Percentiles rank a stretch among this genome's conserved stretches.
Conservation (phyloP, 257 asterid genomes). For the Apocynum venetum region DNA sequence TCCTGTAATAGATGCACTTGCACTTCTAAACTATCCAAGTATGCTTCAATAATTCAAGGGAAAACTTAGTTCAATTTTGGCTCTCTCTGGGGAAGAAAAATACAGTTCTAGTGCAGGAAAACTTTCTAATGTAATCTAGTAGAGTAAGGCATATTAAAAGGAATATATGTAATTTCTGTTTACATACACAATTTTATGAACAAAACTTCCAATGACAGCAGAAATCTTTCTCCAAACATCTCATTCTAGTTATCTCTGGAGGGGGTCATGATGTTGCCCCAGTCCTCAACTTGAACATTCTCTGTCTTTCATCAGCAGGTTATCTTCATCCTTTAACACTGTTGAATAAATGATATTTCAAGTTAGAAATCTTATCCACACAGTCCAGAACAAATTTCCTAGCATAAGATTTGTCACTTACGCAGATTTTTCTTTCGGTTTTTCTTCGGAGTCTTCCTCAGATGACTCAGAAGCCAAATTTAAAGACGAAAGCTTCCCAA, state of each 20-base stretch:
- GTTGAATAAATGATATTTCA: not conserved
- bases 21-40: not conserved
- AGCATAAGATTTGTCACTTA: conserved; percentile 27
- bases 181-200: not conserved
- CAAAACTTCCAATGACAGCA: not conserved
- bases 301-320: conserved; percentile 6
- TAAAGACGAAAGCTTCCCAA: conserved; percentile 76
- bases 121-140: not conserved
- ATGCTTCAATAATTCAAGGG: not conserved
- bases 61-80: not conserved
- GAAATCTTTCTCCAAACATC: not conserved
- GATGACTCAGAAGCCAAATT: conserved; percentile 45
- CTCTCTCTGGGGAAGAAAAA: no score
- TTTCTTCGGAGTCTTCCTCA: conserved; percentile 45
- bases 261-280: not conserved
- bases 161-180: not conserved
- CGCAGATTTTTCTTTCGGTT: conserved; percentile 50
- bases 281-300: conserved; percentile 6
- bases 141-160: not conserved
- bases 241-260: not conserved
- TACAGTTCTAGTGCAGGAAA: not conserved
- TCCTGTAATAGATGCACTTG: not conserved
- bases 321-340: conserved; percentile 46
- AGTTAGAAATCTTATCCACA: not conserved
- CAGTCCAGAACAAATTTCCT: not conserved